Conservation (phyloP, 2,329 filamentous ascomycete genomes). For the Salinomyces thailandicus region DNA sequence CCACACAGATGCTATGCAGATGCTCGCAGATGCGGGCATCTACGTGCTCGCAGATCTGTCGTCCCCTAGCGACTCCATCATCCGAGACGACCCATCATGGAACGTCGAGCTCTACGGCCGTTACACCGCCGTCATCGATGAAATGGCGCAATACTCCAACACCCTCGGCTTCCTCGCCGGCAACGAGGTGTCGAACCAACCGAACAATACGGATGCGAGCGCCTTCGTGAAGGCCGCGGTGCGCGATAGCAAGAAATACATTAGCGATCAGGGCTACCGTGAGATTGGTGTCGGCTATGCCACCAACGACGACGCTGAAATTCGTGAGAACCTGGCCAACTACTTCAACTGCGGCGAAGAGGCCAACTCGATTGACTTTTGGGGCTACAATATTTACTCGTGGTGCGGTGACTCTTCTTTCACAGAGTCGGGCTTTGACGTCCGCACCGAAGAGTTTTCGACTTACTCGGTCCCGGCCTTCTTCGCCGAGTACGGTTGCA, state of each 20-base stretch:
- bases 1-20: slow-evolving; percentile 75
- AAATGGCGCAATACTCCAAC: slow-evolving; percentile 74
- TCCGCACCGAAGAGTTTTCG: slow-evolving; percentile 74
- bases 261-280: slow-evolving; percentile 67
- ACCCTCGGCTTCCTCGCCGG: slow-evolving; percentile 96
- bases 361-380: slow-evolving; percentile 74
- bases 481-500: slow-evolving; percentile 99
- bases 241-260: slow-evolving; percentile 90
- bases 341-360: slow-evolving; percentile 87
- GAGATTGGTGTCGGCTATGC: slow-evolving; percentile 86
- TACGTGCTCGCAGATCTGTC: slow-evolving; percentile 90
- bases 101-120: slow-evolving; percentile 64
- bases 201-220: slow-evolving; percentile 79
- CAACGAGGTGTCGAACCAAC: slow-evolving; percentile 88
- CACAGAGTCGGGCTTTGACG: slow-evolving; percentile 64
- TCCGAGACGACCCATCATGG: slow-evolving; percentile 71
- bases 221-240: slow-evolving; percentile 97
- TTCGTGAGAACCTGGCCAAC: slow-evolving; percentile 69
- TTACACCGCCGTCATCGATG: slow-evolving; percentile 77
- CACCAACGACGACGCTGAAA: slow-evolving; percentile 80
- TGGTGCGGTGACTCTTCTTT: slow-evolving; percentile 88
- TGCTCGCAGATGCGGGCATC: slow-evolving; percentile 76
- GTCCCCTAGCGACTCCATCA: slow-evolving; percentile 70
- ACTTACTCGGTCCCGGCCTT: slow-evolving; percentile 90
- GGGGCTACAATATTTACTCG: slow-evolving; percentile 99